Conservation (phyloP, 192 early-diverging fungal genomes). For the Fimicolochytrium jonesii region DNA sequence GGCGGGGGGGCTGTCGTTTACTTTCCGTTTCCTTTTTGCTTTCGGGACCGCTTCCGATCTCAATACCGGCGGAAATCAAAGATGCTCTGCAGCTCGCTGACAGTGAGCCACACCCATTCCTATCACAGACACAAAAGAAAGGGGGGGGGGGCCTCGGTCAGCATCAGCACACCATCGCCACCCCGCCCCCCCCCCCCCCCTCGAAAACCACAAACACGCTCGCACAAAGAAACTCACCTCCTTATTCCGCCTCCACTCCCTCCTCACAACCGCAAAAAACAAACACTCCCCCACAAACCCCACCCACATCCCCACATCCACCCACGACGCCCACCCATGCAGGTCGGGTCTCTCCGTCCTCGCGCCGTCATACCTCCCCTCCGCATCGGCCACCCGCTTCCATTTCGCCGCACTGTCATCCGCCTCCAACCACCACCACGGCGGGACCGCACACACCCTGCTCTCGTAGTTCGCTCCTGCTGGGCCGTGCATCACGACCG, state of each 20-base stretch:
- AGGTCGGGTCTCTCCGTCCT: neutral
- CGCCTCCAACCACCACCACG: constrained; percentile 36
- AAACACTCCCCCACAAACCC: constrained; percentile 13
- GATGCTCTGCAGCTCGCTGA: constrained; percentile 34
- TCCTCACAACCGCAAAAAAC: constrained; percentile 22
- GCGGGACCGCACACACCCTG: constrained; percentile 30
- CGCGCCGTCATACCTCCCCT: no score
- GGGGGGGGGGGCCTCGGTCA: neutral
- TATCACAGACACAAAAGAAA: constrained; percentile 9
- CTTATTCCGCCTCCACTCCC: constrained; percentile 33
- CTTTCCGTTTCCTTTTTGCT: no score
- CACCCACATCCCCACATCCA: constrained; percentile 32
- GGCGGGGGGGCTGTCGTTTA: no score
- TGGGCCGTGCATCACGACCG: neutral
- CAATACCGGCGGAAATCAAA: constrained; percentile 36
- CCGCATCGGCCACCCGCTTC: no score
- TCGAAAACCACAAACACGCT: no score
- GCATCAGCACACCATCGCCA: neutral
- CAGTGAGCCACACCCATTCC: constrained; percentile 46
- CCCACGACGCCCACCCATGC: constrained; percentile 36
- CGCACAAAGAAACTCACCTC: constrained; percentile 19
- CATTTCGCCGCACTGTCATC: neutral
- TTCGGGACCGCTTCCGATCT: no score
- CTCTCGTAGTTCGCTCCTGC: neutral
- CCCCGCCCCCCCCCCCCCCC: no score